These are phyloP conservation scores for Penicillium sclerotiorum DNA, from an alignment of 2,329 filamentous ascomycete species.

Conservation along the genomic window DNA sequence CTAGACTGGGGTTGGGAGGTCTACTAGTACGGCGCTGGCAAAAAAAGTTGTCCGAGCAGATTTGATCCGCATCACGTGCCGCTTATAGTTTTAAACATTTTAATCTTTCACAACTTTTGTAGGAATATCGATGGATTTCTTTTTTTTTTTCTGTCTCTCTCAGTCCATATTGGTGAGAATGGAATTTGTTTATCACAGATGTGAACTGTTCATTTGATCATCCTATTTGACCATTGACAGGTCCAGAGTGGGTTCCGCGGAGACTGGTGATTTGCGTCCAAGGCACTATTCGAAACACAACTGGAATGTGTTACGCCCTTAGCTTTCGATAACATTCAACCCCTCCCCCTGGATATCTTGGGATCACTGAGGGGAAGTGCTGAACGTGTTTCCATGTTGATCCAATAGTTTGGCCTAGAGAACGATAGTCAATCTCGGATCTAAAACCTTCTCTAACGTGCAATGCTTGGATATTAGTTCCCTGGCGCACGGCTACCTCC, in stretches of 20 bases:
- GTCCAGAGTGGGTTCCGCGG: constrained; percentile 1
- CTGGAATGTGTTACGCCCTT: constrained; percentile 11
- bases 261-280: not conserved
- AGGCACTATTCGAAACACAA: constrained; percentile 3
- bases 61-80: constrained; percentile 24
- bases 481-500: not conserved
- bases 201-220: too few species aligned
- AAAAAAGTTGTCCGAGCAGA: constrained; percentile 22
- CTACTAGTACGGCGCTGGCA: constrained; percentile 7
- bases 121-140: not conserved
- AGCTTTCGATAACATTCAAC: not conserved
- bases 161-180: too few species aligned
- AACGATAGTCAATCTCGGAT: constrained; percentile 7
- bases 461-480: not conserved
- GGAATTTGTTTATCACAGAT: too few species aligned
- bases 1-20: not conserved
- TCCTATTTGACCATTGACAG: too few species aligned
- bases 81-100: not conserved
- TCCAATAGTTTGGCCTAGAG: not conserved
- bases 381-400: too few species aligned
- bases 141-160: too few species aligned
- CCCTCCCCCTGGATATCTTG: constrained; percentile 14
- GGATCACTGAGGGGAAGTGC: not conserved
- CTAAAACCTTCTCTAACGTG: constrained; percentile 2
- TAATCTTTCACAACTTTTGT: not conserved